These are phyloP conservation scores for Paramyrothecium roridum DNA, from an alignment of 2,329 filamentous ascomycete species.

Conservation along the genomic window DNA sequence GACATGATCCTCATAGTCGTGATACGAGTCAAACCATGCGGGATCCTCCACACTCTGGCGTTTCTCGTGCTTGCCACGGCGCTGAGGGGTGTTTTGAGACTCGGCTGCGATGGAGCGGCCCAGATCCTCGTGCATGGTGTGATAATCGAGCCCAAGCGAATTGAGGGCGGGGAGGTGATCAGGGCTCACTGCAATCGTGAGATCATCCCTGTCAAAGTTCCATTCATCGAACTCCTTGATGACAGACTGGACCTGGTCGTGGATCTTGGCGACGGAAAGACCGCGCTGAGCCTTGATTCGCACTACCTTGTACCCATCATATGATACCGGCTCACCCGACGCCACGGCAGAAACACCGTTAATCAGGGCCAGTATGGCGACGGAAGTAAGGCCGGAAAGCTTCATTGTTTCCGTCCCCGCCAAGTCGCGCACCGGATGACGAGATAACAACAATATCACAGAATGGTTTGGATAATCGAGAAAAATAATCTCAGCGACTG, in stretches of 20 bases:
- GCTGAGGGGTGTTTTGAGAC: slow-evolving; percentile 17
- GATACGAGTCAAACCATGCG: slow-evolving; percentile 48
- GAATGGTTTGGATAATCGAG: no score
- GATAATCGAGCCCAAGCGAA: slow-evolving; percentile 23
- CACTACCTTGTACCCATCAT: slow-evolving; percentile 1
- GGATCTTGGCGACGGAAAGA: background rate
- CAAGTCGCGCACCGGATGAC: no score
- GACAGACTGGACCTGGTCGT: background rate
- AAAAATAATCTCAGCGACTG: no score
- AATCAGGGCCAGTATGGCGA: background rate
- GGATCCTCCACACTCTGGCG: slow-evolving; percentile 9
- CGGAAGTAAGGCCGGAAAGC: background rate
- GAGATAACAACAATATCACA: no score
- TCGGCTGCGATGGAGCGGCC: slow-evolving; percentile 33
- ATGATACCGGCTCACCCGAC: background rate
- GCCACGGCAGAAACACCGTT: background rate
- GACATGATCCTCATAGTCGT: slow-evolving; percentile 46
- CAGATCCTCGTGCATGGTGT: slow-evolving; percentile 35
- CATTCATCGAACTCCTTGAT: background rate
- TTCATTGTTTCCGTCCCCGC: background rate
- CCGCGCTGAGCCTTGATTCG: background rate
- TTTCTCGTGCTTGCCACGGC: slow-evolving; percentile 10
- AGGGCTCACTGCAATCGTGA: slow-evolving; percentile 33
- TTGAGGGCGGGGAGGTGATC: slow-evolving; percentile 28
- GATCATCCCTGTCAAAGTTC: background rate